Conservation (phyloP, 192 early-diverging fungal species). For the Fimicolochytrium jonesii region DNA sequence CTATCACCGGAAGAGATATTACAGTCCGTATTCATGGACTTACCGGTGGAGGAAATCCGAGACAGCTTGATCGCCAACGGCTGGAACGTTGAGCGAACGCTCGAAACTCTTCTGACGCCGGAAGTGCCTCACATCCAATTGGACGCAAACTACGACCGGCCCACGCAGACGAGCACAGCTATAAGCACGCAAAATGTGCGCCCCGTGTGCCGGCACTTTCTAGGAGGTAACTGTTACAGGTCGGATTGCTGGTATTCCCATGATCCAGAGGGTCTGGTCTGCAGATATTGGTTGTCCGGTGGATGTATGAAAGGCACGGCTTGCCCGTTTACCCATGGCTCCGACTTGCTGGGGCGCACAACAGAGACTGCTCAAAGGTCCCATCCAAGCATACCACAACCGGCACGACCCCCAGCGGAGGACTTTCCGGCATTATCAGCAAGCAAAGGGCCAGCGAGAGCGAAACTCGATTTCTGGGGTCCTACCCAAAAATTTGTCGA, state of each 20-base stretch:
- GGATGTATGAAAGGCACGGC: slow-evolving; percentile 36
- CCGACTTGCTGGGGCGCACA: slow-evolving; percentile 1
- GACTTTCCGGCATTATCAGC: slow-evolving; percentile 31
- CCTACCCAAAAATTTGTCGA: slow-evolving; percentile 32
- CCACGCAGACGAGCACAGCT: too few species aligned
- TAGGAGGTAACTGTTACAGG: slow-evolving; percentile 41
- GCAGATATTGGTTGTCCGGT: slow-evolving; percentile 47
- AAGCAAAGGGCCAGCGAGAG: not conserved
- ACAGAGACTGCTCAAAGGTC: not conserved
- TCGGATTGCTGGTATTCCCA: slow-evolving; percentile 54
- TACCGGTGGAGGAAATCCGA: slow-evolving; percentile 23
- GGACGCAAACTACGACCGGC: too few species aligned
- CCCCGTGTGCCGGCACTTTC: slow-evolving; percentile 49
- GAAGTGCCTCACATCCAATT: too few species aligned
- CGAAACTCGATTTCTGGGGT: slow-evolving; percentile 37
- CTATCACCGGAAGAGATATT: slow-evolving; percentile 31
- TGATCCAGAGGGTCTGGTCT: slow-evolving; percentile 34
- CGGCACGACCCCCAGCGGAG: slow-evolving; percentile 4
- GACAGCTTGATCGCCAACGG: slow-evolving; percentile 8
- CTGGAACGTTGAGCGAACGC: slow-evolving; percentile 26
- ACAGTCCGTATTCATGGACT: slow-evolving; percentile 26
- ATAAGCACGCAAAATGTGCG: too few species aligned
- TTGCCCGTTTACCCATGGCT: slow-evolving; percentile 44
- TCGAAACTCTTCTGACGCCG: slow-evolving; percentile 21
- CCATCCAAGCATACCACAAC: not conserved